Evolutionary conservation across 352 stramenopile species (phyloP).

Genomic region (Blastocystis sp.): DNA sequence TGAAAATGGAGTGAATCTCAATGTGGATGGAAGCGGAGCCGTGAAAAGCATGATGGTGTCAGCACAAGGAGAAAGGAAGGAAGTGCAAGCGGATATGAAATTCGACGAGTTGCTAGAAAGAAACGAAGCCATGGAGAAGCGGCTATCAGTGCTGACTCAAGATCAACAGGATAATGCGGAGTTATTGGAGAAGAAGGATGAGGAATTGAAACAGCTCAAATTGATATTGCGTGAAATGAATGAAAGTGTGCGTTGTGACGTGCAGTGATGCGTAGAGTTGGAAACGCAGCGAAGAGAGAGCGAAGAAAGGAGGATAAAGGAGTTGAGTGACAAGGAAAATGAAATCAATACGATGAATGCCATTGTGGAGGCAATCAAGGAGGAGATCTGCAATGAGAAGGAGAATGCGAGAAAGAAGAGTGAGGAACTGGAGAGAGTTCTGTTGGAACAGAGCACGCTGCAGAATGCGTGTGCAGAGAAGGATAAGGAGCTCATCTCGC

Average conservation of each 20-base stretch:
- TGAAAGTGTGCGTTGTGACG: background rate
- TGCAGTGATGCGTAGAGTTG: background rate
- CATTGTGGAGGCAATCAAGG: background rate
- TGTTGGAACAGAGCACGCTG: background rate
- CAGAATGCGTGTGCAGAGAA: background rate
- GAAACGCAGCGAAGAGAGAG: background rate
- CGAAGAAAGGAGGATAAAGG: background rate
- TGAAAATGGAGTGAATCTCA: too few species aligned
- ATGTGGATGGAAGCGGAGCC: too few species aligned
- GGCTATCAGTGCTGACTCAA: background rate
- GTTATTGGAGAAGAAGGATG: background rate
- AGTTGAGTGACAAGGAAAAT: background rate
- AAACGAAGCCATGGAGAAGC: background rate
- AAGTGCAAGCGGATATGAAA: background rate
- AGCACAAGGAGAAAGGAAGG: too few species aligned
- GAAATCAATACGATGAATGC: background rate
- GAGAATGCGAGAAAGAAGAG: background rate
- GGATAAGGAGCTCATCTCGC: background rate
- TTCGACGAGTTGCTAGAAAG: background rate
- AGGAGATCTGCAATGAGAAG: background rate
- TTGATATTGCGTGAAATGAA: background rate
- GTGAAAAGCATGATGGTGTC: too few species aligned
- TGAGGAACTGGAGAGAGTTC: background rate
- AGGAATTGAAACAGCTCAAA: background rate
- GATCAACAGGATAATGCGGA: background rate